Evolutionary conservation across 148 eudicot genomes (phyloP), one percentile per base, ranked within the genome.

Genomic region (Diospyros kaki): DNA sequence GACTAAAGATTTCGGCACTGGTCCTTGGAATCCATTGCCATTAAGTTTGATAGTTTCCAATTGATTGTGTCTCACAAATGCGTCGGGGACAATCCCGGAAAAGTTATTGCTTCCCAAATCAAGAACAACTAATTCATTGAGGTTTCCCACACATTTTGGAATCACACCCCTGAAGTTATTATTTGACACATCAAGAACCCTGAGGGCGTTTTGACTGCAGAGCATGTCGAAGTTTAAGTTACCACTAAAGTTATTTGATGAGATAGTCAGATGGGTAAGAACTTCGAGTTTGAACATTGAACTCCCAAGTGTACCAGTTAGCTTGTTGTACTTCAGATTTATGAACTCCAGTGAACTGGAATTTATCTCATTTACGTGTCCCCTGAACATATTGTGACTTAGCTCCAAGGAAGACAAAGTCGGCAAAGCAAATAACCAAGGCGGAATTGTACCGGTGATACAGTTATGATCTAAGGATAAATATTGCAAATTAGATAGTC

Each of bases 371-470:
- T 28, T 28, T 28, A 28, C 28, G 28, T 28, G 28, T 45, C 89
- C 89, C 14, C 46, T 52, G 8, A 86, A 80, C 7, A 42, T 13
- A 63, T 84, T 86, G 18, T 17, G 9, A 10, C 72, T 74, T 64
- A 86, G 78, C 52, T 75, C 75, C 59, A 83, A 75, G 12, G 39
- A 53, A 53, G 50, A 74, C 83, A 79, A 86, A 66, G 61, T 54
- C 46, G 56, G 69, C 4, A 45, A 18, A 9, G 5, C 44, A 41
- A 64, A 64, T 2, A 64, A 1, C 66, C 66, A 64, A 64, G 60
- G 9, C n/a, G 89, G 89, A 17, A 86, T 81, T 50, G 81, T 75
- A 28, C 28, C 28, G 28, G 28, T 28, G 28, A 28, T 28, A 28
- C 28, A 28, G 28, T 28, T 28, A 28, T 28, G 28, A 28, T 28